phyloP scores from a whole-genome alignment of 768 basidiomycete species.

The Mrakia frigida region DNA sequence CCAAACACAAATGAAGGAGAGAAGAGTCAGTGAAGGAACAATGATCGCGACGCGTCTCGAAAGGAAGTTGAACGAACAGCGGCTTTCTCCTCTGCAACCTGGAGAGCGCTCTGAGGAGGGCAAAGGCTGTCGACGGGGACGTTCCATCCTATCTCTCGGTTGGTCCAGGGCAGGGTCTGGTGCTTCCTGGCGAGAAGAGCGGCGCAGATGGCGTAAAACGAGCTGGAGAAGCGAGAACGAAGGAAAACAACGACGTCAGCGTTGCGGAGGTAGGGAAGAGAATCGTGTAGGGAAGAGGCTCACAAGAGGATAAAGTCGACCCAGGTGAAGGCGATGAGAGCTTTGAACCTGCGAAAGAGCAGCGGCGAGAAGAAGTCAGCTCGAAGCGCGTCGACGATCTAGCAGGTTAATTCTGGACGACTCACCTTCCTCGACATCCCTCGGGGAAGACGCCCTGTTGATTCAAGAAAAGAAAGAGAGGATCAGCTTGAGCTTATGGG shows the following conservation, averaged over 20 bases:
- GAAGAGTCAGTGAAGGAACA: not conserved
- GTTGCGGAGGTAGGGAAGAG: not conserved
- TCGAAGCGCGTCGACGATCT: no score
- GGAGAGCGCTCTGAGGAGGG: not conserved
- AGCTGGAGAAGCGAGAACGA: not conserved
- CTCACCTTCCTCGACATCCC: not conserved
- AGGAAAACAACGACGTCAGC: not conserved
- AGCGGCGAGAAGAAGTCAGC: no score
- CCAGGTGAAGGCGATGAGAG: constrained; percentile 18
- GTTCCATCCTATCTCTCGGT: not conserved
- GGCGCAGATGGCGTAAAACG: not conserved
- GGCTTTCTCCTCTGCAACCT: not conserved
- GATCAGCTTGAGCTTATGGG: not conserved
- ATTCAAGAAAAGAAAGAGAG: not conserved
- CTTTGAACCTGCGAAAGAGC: not conserved
- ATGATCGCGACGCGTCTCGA: not conserved
- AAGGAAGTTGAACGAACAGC: not conserved
- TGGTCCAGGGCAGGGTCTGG: not conserved
- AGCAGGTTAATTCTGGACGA: no score
- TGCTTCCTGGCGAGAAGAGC: not conserved
- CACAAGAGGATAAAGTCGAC: constrained; percentile 10
- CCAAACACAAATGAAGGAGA: not conserved
- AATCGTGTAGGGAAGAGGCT: not conserved
- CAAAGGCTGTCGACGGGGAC: not conserved
- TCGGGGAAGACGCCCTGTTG: not conserved